Base-by-base conservation (phyloP, 805 yeast species). In the Starmerella geochares region DNA sequence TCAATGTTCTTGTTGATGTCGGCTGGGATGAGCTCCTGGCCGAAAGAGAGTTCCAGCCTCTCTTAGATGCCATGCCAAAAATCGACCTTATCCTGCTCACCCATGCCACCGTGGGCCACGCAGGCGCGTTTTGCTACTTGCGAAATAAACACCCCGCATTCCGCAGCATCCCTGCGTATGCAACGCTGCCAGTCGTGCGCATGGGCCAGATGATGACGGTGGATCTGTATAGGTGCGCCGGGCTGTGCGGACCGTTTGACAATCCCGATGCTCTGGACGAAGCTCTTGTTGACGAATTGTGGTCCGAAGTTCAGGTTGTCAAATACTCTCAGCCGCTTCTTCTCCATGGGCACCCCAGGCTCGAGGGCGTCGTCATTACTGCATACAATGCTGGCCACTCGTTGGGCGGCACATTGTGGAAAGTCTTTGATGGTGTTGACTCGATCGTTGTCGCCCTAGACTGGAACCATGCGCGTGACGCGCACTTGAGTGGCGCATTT, bases 381-480 rank as follows among this genome's bases (percentile, higher is more conserved):
- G 94, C 96, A 0, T 79, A 80, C 58, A 87, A 84, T 63, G 81
- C 96, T 0, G 99, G 99, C 3, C 95, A 86, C 62, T 74, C 94
- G 0, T 72, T 92, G 25, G 99, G 99, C 54, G 97, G 98, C 13
- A 79, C 94, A 0, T 78, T 88, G 41, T 88, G 96, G 96, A 69
- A 81, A 32, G 64, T 90, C 10, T 74, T 76, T 40, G 80, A 80
- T 49, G 79, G 82, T 53, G 76, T 80, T 16, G 96, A 90, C 57
- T 81, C 81, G 54, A 69, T 88, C n/a, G 70, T 90, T 2, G 86
- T 86, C 64, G 94, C 95, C 0, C 87, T 92, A 1, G 79, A 83
- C 40, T 92, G 97, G 97, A 90, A 88, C 64, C 97, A 92, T 62
- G 81, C 96, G 1, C 80, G 79, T 56, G 97, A 90, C 61, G 75